Evolutionary conservation across 768 basidiomycete species (phyloP).

Genomic region (Wakefieldia striispora): DNA sequence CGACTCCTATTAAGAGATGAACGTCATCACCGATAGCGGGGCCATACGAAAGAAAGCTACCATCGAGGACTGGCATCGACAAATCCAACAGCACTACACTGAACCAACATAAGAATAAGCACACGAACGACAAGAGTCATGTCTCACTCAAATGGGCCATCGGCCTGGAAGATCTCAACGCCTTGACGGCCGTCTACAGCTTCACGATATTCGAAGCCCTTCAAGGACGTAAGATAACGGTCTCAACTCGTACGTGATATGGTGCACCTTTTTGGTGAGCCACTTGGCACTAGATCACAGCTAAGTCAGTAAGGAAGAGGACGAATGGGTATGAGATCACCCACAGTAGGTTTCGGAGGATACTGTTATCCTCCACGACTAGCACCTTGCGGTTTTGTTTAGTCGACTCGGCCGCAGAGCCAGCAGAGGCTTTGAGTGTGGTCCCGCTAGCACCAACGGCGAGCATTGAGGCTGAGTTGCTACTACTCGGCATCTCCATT

Average conservation of each 20-base stretch:
- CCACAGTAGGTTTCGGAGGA: slow-evolving; percentile 80
- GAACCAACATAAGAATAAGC: slow-evolving; percentile 3
- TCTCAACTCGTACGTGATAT: neutral
- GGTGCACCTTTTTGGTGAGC: slow-evolving; percentile 54
- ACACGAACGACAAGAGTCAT: neutral
- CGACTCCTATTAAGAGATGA: slow-evolving; percentile 52
- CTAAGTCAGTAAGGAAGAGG: slow-evolving; percentile 9
- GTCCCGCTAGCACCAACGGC: slow-evolving; percentile 60
- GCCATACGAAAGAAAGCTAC: slow-evolving; percentile 35
- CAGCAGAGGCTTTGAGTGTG: slow-evolving; percentile 64
- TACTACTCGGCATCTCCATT: slow-evolving; percentile 9
- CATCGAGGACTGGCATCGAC: slow-evolving; percentile 93
- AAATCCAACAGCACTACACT: slow-evolving; percentile 87
- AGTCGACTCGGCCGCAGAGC: slow-evolving; percentile 41
- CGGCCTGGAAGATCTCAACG: slow-evolving; percentile 66
- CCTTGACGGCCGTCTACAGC: slow-evolving; percentile 86
- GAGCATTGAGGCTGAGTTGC: slow-evolving; percentile 50
- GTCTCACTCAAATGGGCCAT: slow-evolving; percentile 85
- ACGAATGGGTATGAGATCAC: slow-evolving; percentile 29
- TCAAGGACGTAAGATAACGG: slow-evolving; percentile 1
- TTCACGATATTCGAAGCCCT: slow-evolving; percentile 75
- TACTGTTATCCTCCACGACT: slow-evolving; percentile 88
- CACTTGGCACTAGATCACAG: slow-evolving; percentile 49
- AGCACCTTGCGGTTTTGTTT: slow-evolving; percentile 59
- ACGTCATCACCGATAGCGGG: neutral